Conservation (phyloP, 2,329 filamentous ascomycete genomes). For the Fusarium nanum region DNA sequence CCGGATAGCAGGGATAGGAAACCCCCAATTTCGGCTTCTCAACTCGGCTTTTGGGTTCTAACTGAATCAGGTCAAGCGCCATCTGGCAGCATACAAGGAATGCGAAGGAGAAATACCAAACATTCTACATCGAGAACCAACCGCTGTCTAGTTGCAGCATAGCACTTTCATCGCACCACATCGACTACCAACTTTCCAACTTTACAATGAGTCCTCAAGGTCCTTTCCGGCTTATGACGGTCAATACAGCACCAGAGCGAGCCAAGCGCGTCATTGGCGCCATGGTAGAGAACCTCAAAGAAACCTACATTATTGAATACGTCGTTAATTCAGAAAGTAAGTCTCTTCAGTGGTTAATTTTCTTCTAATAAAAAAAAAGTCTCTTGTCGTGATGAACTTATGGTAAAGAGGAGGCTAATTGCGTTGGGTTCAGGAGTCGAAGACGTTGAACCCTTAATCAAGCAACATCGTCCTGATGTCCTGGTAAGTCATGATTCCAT, state of each 20-base stretch:
- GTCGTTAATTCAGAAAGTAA: constrained; percentile 64
- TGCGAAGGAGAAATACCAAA: not conserved
- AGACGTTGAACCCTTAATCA: not conserved
- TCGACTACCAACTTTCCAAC: not conserved
- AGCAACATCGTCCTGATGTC: not conserved
- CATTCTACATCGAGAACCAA: not conserved
- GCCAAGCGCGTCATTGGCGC: constrained; percentile 72
- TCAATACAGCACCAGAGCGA: constrained; percentile 74
- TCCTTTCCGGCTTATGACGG: constrained; percentile 72
- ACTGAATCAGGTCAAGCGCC: not conserved
- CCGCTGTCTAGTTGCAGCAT: not conserved
- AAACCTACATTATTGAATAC: constrained; percentile 71
- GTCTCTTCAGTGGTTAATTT: not conserved
- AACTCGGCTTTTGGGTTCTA: not conserved
- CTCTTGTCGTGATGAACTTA: not conserved
- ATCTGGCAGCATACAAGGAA: not conserved
- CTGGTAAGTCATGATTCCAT: not conserved
- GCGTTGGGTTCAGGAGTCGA: not conserved
- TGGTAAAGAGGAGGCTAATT: not conserved
- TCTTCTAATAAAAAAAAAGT: too few species aligned
- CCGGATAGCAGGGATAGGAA: not conserved
- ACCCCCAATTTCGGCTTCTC: not conserved
- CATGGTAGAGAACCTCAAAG: constrained; percentile 70
- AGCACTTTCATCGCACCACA: not conserved
- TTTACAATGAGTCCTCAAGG: constrained; percentile 55